Percentiles rank a stretch among this genome's conserved stretches.
phyloP scores from a whole-genome alignment of 2,329 filamentous ascomycete genomes.

The Sporothrix luriei region DNA sequence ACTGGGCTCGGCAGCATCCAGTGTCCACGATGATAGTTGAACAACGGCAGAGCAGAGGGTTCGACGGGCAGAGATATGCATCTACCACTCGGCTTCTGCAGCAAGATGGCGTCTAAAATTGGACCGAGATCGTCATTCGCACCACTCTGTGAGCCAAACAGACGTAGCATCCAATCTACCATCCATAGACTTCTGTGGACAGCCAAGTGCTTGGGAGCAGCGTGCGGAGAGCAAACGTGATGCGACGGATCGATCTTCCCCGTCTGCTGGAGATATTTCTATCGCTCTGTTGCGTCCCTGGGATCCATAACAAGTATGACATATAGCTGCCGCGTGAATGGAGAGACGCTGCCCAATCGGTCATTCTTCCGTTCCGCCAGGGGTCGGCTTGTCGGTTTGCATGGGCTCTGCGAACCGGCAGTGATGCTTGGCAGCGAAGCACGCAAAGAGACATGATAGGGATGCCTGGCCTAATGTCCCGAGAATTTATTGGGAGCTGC shows the following conservation, averaged over 20 bases:
- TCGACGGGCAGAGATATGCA: not conserved
- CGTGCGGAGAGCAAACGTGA: not conserved
- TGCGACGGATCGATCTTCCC: not conserved
- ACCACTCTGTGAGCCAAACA: no score
- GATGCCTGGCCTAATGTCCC: conserved; percentile 3
- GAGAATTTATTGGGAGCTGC: not conserved
- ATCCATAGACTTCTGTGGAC: not conserved
- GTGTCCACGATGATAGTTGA: not conserved
- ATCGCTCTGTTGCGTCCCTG: not conserved
- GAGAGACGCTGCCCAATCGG: not conserved
- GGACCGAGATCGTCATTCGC: not conserved
- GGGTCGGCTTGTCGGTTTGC: not conserved
- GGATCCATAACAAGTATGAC: not conserved
- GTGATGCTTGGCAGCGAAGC: not conserved
- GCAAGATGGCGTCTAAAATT: not conserved
- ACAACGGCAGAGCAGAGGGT: no score
- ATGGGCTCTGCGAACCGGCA: not conserved
- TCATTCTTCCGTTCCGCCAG: conserved; percentile 5
- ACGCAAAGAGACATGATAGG: conserved; percentile 7
- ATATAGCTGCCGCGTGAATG: conserved; percentile 16
- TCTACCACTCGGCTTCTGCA: not conserved
- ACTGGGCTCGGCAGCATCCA: not conserved
- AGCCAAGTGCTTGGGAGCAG: not conserved
- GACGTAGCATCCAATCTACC: no score
- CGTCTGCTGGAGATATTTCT: not conserved